These are phyloP conservation scores for Annulohypoxylon nitens DNA, from an alignment of 495 filamentous ascomycete genomes.

Conservation along the genomic window DNA sequence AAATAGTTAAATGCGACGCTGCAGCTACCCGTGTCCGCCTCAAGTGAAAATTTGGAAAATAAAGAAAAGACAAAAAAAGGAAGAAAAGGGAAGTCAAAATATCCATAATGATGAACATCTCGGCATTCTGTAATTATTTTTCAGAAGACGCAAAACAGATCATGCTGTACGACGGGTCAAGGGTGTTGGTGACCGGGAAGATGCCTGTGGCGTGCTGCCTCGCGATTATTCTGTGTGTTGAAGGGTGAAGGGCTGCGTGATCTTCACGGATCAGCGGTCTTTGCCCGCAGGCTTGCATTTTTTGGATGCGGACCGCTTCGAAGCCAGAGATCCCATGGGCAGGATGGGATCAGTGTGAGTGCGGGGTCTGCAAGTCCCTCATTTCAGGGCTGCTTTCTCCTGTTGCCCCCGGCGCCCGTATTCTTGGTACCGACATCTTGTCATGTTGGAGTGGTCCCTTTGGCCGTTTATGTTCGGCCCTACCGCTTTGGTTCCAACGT, in stretches of 20 bases:
- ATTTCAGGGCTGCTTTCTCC: constrained; percentile 8
- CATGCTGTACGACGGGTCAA: constrained; percentile 40
- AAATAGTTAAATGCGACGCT: constrained; percentile 29
- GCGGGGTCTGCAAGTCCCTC: constrained; percentile 39
- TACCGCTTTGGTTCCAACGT: constrained; percentile 22
- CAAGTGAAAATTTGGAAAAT: constrained; percentile 19
- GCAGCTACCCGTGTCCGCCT: constrained; percentile 35
- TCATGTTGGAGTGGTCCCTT: constrained; percentile 22
- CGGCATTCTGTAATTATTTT: constrained; percentile 13
- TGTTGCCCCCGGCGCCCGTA: constrained; percentile 29
- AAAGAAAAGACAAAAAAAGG: neutral
- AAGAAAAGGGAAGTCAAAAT: constrained; percentile 4
- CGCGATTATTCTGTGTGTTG: constrained; percentile 23
- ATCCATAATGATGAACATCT: constrained; percentile 21
- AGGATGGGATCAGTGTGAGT: constrained; percentile 13
- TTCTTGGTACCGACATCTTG: constrained; percentile 37
- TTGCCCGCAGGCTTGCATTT: constrained; percentile 8
- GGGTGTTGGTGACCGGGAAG: constrained; percentile 19
- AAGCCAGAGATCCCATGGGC: constrained; percentile 7
- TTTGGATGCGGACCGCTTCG: constrained; percentile 19
- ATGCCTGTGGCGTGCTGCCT: constrained; percentile 33
- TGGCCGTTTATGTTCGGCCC: constrained; percentile 13
- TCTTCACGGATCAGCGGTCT: constrained; percentile 25
- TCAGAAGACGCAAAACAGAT: constrained; percentile 15
- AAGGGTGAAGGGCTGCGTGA: constrained; percentile 17